phyloP scores from a whole-genome alignment of 2,329 filamentous ascomycete species.

The Calonectria pteridis region DNA sequence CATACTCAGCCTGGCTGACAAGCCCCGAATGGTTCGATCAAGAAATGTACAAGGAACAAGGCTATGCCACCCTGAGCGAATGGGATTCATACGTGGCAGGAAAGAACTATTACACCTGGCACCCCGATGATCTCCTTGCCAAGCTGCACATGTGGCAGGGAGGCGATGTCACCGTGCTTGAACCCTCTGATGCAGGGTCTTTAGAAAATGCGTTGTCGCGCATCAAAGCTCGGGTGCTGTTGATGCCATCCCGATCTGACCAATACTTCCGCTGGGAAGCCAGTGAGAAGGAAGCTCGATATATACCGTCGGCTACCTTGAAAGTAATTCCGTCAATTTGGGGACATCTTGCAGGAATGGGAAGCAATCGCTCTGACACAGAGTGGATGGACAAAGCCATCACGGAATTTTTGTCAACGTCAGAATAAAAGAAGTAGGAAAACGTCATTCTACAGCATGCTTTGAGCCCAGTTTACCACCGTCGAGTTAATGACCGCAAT shows the following conservation, averaged over 20 bases:
- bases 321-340: slow-evolving; percentile 51
- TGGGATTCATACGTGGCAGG: slow-evolving; percentile 49
- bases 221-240: slow-evolving; percentile 72
- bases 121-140: slow-evolving; percentile 57
- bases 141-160: slow-evolving; percentile 60
- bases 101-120: slow-evolving; percentile 53
- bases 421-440: not conserved
- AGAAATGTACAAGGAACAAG: slow-evolving; percentile 52
- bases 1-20: slow-evolving; percentile 61
- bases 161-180: slow-evolving; percentile 49
- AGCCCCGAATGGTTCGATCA: slow-evolving; percentile 60
- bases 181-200: slow-evolving; percentile 34
- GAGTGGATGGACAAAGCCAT: slow-evolving; percentile 50
- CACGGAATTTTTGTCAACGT: slow-evolving; percentile 39
- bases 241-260: slow-evolving; percentile 73
- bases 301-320: slow-evolving; percentile 45
- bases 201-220: slow-evolving; percentile 67
- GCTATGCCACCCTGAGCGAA: slow-evolving; percentile 51
- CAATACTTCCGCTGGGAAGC: slow-evolving; percentile 70
- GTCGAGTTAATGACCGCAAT: not conserved
- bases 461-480: not conserved
- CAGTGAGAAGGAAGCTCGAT: slow-evolving; percentile 48
- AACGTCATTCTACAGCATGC: not conserved
- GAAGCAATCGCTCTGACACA: slow-evolving; percentile 44
- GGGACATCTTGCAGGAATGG: slow-evolving; percentile 53